phyloP scores from a whole-genome alignment of 352 stramenopile species.

The Globisporangium spinosum region DNA sequence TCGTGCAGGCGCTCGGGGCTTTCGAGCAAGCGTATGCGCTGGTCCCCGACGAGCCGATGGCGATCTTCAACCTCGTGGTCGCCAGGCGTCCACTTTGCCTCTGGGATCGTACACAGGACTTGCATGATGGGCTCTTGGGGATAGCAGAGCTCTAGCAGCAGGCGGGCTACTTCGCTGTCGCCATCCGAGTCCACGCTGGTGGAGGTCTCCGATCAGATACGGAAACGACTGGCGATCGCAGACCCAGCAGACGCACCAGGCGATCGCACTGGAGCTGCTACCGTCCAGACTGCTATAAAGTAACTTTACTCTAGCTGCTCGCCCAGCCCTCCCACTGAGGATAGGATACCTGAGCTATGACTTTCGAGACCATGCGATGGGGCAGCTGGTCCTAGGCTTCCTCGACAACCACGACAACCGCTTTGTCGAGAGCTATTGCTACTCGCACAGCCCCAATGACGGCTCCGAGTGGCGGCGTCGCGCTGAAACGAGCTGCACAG shows the following conservation, averaged over 20 bases:
- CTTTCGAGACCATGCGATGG: conserved; percentile 93
- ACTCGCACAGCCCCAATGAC: conserved; percentile 85
- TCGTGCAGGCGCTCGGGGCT: conserved; percentile 42
- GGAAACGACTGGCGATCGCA: conserved; percentile 40
- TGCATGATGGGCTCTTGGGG: conserved; percentile 42
- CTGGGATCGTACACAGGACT: conserved; percentile 47
- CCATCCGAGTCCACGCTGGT: conserved; percentile 77
- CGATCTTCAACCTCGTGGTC: conserved; percentile 49
- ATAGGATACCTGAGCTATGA: conserved; percentile 89
- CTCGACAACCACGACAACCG: conserved; percentile 67
- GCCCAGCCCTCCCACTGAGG: conserved; percentile 41
- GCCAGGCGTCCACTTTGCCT: conserved; percentile 51
- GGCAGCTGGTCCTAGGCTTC: conserved; percentile 83
- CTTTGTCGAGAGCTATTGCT: conserved; percentile 51
- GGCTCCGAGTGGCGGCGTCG: conserved; percentile 51
- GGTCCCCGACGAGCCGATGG: conserved; percentile 27
- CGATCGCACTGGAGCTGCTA: conserved; percentile 29
- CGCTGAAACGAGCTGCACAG: conserved; percentile 42
- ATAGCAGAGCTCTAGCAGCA: conserved; percentile 9
- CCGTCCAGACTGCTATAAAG: conserved; percentile 9
- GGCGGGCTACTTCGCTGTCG: conserved; percentile 27
- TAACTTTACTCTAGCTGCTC: neutral
- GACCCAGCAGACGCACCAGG: conserved; percentile 32
- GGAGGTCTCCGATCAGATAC: conserved; percentile 39
- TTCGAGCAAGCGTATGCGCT: conserved; percentile 24